These are phyloP conservation scores for Metschnikowia corniflorae DNA, from an alignment of 805 yeast species.

Conservation along the genomic window DNA sequence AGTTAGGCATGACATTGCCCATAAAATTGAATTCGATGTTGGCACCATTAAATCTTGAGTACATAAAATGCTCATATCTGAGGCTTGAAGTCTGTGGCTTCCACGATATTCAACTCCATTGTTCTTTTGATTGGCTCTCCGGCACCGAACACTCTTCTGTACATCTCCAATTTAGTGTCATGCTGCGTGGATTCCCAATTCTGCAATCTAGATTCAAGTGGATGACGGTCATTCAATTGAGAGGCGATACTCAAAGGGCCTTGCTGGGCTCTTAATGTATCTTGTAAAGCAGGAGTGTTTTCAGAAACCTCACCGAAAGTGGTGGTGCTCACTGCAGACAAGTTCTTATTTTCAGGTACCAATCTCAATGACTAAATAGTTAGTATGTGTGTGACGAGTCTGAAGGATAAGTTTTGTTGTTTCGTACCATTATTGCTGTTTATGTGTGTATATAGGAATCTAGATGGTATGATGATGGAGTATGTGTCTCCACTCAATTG, in stretches of 20 bases:
- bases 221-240: slow-evolving; percentile 75
- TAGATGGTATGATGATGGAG: no score
- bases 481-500: no score
- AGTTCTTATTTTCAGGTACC: slow-evolving; percentile 50
- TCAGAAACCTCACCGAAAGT: slow-evolving; percentile 54
- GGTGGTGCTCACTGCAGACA: slow-evolving; percentile 47
- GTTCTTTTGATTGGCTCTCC: slow-evolving; percentile 91
- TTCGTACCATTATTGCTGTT: no score
- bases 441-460: no score
- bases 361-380: slow-evolving; percentile 47
- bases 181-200: slow-evolving; percentile 81
- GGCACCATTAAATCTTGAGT: no score
- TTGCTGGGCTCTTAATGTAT: slow-evolving; percentile 59
- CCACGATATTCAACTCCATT: slow-evolving; percentile 81
- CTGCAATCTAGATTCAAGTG: slow-evolving; percentile 69
- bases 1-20: no score
- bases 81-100: slow-evolving; percentile 68
- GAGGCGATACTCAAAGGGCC: slow-evolving; percentile 62
- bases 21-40: no score
- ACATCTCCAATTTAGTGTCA: slow-evolving; percentile 66
- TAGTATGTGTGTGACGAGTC: no score
- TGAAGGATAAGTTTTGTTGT: no score
- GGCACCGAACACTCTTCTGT: slow-evolving; percentile 82
- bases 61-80: no score
- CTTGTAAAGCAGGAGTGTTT: slow-evolving; percentile 69